These are phyloP conservation scores for Dispira parvispora DNA, from an alignment of 192 early-diverging fungal species.

Conservation along the genomic window DNA sequence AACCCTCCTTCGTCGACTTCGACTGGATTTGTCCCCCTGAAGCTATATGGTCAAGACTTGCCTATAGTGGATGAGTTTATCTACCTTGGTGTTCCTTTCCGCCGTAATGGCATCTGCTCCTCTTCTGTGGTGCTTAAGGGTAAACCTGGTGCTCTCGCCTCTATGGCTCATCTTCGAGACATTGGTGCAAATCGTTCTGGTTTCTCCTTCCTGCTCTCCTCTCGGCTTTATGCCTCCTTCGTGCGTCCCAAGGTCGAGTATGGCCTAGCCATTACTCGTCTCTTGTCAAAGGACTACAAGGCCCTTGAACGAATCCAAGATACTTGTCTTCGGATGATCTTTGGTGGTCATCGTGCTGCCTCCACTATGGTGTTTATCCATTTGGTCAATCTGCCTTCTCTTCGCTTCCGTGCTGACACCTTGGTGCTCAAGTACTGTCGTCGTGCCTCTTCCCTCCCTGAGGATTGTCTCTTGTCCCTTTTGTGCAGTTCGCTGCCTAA, in stretches of 20 bases:
- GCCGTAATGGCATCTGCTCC: constrained; percentile 3
- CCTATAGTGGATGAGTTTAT: constrained; percentile 4
- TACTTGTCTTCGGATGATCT: constrained; percentile 4
- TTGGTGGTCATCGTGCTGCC: constrained; percentile 3
- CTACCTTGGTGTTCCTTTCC: constrained; percentile 4
- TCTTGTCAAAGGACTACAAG: constrained; percentile 4
- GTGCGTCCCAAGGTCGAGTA: constrained; percentile 3
- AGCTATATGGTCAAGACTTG: constrained; percentile 4
- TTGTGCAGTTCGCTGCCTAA: constrained; percentile 4
- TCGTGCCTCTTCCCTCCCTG: constrained; percentile 3
- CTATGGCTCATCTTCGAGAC: constrained; percentile 4
- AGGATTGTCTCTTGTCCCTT: constrained; percentile 4
- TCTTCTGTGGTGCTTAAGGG: constrained; percentile 4
- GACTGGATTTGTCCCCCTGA: constrained; percentile 4
- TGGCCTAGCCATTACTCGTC: constrained; percentile 4
- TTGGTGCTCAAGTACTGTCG: constrained; percentile 4
- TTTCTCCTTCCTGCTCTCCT: constrained; percentile 4
- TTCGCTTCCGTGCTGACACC: constrained; percentile 3
- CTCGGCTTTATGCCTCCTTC: constrained; percentile 4
- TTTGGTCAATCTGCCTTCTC: constrained; percentile 4
- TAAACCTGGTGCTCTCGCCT: constrained; percentile 4
- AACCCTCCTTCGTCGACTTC: constrained; percentile 4
- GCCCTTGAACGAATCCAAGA: constrained; percentile 4
- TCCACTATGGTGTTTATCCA: constrained; percentile 4
- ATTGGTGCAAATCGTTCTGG: constrained; percentile 4